Base-by-base conservation (phyloP, 345 rosid genomes). In the Gossypium ekmanianum region DNA sequence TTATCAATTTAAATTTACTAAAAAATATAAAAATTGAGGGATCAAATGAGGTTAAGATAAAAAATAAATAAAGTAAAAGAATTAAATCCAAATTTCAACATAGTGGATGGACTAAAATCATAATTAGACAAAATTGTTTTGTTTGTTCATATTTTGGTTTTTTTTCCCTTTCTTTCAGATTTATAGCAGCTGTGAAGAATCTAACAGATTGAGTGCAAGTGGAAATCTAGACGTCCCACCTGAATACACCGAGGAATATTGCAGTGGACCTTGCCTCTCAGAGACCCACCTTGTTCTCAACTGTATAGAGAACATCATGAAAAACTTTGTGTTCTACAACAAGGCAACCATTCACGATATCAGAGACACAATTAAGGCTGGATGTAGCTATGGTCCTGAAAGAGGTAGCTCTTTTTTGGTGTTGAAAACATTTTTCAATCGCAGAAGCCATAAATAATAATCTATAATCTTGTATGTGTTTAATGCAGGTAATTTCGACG, bases 271-370 rank as follows among this genome's bases (percentile, higher is more conserved):
- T 13, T 95, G 99, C 84, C 78, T 87, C 56, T 9, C 83, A 0
- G 98, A 93, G 82, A 93, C 97, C 41, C 79, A 89, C 80, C 74
- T 93, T 78, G 93, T 87, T 76, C 90, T 95, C 24, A 54, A 75
- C 55, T 95, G 99, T 82, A 74, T 93, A 17, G 88, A 91, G 39
- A 75, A 77, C 73, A 71, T 95, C 50, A 51, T 90, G 81, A 61
- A n/a, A 27, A 75, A 89, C 83, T 95, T 89, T 72, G 8, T 71
- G 63, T 93, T 95, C 85, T 85, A 84, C 79, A 95, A 93, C 65
- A 85, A 71, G 51, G 97, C 99, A 57, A 93, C 98, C 20, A 74
- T 88, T 74, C 11, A 20, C 9, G 91, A 79, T 55, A 70, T 95
- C 67, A 79, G 83, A 74, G 87, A 89, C 77, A 89, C 96, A 5